phyloP scores from a whole-genome alignment of 2,329 filamentous ascomycete species.

The Alternaria arborescens region DNA sequence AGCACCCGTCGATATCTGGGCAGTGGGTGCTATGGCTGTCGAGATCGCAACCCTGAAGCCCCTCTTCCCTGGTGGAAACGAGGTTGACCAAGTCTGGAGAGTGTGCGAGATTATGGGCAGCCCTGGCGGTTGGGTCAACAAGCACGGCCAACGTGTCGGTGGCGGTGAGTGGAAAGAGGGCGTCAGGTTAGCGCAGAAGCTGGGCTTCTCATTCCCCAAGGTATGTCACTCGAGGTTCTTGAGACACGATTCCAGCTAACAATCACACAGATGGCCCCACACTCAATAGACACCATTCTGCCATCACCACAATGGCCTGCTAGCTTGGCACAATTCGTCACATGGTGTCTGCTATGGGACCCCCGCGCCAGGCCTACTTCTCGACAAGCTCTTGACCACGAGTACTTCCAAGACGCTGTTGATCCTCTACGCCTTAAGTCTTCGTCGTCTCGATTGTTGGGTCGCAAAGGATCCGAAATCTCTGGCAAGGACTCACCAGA shows the following conservation, averaged over 20 bases:
- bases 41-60: conserved; percentile 97
- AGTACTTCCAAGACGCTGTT: conserved; percentile 91
- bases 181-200: conserved; percentile 88
- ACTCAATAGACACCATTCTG: conserved; percentile 93
- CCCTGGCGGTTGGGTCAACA: conserved; percentile 97
- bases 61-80: conserved; percentile 95
- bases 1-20: conserved; percentile 98
- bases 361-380: conserved; percentile 91
- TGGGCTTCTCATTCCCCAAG: conserved; percentile 97
- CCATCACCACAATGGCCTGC: conserved; percentile 90
- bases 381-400: conserved; percentile 90
- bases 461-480: conserved; percentile 89
- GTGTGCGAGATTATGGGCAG: conserved; percentile 99
- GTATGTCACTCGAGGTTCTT: conserved; percentile 45
- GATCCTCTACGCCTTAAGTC: conserved; percentile 94
- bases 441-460: conserved; percentile 81
- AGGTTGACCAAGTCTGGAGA: conserved; percentile 98
- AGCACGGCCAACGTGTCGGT: conserved; percentile 83
- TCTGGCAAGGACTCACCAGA: conserved; percentile 67
- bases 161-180: conserved; percentile 98
- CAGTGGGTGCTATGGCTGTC: conserved; percentile 97
- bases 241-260: conserved; percentile 13
- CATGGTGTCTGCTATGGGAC: conserved; percentile 99
- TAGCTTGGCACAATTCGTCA: conserved; percentile 89
- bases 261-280: conserved; percentile 87